Base-by-base conservation (phyloP, 805 yeast genomes). In the Cyberlindnera mrakii region DNA sequence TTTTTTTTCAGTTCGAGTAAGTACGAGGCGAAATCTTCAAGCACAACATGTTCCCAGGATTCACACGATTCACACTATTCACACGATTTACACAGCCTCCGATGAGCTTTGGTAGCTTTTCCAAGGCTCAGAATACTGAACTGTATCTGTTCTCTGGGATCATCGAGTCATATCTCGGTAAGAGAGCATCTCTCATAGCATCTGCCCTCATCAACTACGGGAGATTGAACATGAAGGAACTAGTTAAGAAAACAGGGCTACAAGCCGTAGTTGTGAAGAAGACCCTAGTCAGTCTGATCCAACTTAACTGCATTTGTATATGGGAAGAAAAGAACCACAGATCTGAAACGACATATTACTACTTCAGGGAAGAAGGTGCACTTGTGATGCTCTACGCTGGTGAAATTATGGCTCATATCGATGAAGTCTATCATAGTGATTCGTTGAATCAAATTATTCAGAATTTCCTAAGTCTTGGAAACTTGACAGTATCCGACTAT, bases 201-300 rank as follows among this genome's bases (percentile, higher is more conserved):
- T 72, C 85, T 1, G 55, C 73, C 3, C 66, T 90, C 52, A 67
- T 85, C 43, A 73, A 82, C 42, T 72, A 81, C 50, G 95, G 95
- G 13, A 71, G 93, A 46, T 64, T 81, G 30, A 72, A 77, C 0
- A 69, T 81, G 2, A 61, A 60, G 19, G 88, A 85, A 39, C 52
- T 89, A 18, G 60, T 72, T 35, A 58, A 63, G 23, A 63, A 65
- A 40, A 67, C 82, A 3, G 62, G 65, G 8, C 58, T 84, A 39
- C 74, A 82, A 1, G 41, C 67, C 0, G 60, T 74, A 13, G 63
- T 73, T 13, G 77, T 86, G 16, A 80, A 80, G 50, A 75, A 82
- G 30, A 70, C 85, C 0, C 67, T 91, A 35, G 95, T 86, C 5
- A 76, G 90, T 7, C 66, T 91, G 54, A 71, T 90, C 33, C 96